phyloP scores from a whole-genome alignment of 805 yeast species.

The Yarrowia alimentaria region DNA sequence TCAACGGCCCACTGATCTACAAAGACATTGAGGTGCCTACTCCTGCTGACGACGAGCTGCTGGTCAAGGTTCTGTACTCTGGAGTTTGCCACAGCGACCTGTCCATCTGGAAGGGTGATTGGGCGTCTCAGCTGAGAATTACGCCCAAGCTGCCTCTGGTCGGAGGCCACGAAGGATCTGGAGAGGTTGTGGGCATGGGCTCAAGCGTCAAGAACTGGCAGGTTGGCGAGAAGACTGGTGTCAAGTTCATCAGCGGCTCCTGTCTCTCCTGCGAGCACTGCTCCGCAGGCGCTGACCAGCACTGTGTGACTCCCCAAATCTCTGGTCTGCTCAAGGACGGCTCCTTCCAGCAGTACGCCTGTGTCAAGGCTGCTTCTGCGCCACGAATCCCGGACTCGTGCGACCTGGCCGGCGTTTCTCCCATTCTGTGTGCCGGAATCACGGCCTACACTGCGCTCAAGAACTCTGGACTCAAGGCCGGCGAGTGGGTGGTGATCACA shows the following conservation, averaged over 20 bases:
- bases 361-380: slow-evolving; percentile 85
- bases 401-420: slow-evolving; percentile 73
- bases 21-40: slow-evolving; percentile 76
- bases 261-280: slow-evolving; percentile 78
- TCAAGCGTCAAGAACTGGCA: slow-evolving; percentile 66
- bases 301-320: slow-evolving; percentile 65
- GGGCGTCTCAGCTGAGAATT: slow-evolving; percentile 92
- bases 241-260: slow-evolving; percentile 79
- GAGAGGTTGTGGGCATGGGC: slow-evolving; percentile 77
- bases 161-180: slow-evolving; percentile 91
- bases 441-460: slow-evolving; percentile 88
- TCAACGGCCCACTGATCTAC: slow-evolving; percentile 62
- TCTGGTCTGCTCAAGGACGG: slow-evolving; percentile 93
- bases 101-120: slow-evolving; percentile 92
- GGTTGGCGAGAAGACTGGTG: slow-evolving; percentile 77
- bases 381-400: slow-evolving; percentile 72
- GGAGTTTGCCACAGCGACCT: slow-evolving; percentile 95
- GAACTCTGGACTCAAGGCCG: slow-evolving; percentile 66
- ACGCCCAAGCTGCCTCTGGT: slow-evolving; percentile 70
- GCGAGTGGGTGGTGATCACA: slow-evolving; percentile 72
- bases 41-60: slow-evolving; percentile 73
- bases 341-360: slow-evolving; percentile 85
- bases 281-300: slow-evolving; percentile 62
- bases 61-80: slow-evolving; percentile 78
- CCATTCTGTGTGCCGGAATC: slow-evolving; percentile 87